Evolutionary conservation across 345 rosid species (phyloP), one percentile per base, ranked within the genome.

Genomic region (Arabidopsis arenosa): DNA sequence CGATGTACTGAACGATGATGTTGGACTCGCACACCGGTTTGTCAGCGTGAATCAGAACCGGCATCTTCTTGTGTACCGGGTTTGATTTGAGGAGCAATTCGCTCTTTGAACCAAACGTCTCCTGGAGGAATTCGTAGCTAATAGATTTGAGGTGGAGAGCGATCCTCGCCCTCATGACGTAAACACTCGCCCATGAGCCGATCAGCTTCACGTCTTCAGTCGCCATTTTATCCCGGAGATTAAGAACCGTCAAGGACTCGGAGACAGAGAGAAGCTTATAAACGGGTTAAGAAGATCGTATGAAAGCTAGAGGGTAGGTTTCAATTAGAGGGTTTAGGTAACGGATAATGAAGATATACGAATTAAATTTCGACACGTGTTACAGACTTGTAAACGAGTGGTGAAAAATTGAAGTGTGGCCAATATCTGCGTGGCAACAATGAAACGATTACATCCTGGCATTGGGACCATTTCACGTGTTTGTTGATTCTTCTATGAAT

Each of bases 11-110:
- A 6, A 92, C 90, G 61, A 90, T 90, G 37, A 90, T 64, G 63
- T 85, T 85, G 45, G 97, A 90, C 65, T 92, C 97, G 13, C 90
- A 84, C 13, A 92, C 69, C 18, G 91, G 85, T 45, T 84, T 89
- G 12, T 80, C 90, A 39, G 47, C 78, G 14, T 92, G 96, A 75
- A 90, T 79, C n/a, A 92, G 84, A 68, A 90, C 93, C 1, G 94
- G 94, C 17, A 92, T 77, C 78, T 92, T 92, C 84, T 90, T 90
- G 84, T 90, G 83, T 48, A 90, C 85, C 12, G 97, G 98, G 45
- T 93, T 93, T 2, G 90, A 86, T 83, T 84, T 63, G 23, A 93
- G 82, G 52, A 92, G 93, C 54, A 90, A 85, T n/a, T 86, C 85
- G 76, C 90, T 87, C 75, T 91, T 91, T 6, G 74, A 12, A 7